Evolutionary conservation across 176 grass and related monocot species (phyloP).

Genomic region (Carex parvula): DNA sequence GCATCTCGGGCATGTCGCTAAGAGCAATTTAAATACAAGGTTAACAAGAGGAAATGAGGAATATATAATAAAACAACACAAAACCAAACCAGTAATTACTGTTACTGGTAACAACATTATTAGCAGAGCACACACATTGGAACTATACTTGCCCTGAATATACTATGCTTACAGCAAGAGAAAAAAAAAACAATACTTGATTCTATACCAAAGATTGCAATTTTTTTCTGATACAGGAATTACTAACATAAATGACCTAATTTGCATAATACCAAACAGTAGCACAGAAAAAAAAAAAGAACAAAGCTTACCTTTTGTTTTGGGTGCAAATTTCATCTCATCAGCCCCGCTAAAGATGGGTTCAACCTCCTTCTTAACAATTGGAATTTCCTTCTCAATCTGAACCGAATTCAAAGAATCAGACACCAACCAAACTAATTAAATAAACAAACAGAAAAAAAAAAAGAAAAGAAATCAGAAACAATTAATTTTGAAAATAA

Average conservation of each 20-base stretch:
- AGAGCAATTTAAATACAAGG: slow-evolving; percentile 2
- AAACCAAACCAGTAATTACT: background rate
- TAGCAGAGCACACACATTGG: background rate
- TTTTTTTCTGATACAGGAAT: background rate
- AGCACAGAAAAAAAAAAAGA: no score
- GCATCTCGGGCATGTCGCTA: slow-evolving; percentile 57
- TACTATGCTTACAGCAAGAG: background rate
- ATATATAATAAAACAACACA: background rate
- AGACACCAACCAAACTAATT: background rate
- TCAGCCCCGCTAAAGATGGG: slow-evolving; percentile 50
- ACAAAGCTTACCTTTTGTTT: slow-evolving; percentile 39
- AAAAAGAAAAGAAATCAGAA: no score
- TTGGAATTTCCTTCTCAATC: slow-evolving; percentile 56
- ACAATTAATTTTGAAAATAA: background rate
- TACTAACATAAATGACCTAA: background rate
- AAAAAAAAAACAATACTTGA: no score
- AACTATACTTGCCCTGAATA: no score
- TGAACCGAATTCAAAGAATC: slow-evolving; percentile 21
- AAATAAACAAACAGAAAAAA: background rate
- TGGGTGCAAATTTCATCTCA: slow-evolving; percentile 42
- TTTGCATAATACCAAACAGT: background rate
- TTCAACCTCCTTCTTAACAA: slow-evolving; percentile 59
- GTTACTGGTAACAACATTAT: background rate
- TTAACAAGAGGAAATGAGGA: background rate
- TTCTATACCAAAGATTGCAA: background rate